phyloP scores from a whole-genome alignment of 73 alveolate species.

The Tetrahymena borealis region DNA sequence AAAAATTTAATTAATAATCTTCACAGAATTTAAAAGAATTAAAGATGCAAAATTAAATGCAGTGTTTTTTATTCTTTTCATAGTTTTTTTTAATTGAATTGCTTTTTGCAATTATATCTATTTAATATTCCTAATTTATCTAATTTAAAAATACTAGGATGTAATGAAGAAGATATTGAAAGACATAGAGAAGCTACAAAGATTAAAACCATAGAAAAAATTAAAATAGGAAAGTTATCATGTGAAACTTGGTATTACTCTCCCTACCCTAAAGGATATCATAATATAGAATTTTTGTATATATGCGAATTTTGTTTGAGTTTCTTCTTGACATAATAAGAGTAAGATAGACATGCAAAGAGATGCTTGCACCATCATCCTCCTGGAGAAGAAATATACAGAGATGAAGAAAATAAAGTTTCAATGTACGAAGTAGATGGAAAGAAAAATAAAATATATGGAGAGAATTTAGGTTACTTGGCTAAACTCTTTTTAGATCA shows the following conservation, averaged over 20 bases:
- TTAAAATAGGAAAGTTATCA: constrained; percentile 72
- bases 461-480: constrained; percentile 77
- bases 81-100: background rate
- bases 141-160: background rate
- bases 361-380: constrained; percentile 34
- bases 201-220: constrained; percentile 73
- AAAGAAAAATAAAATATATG: constrained; percentile 64
- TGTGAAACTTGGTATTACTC: constrained; percentile 86
- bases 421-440: constrained; percentile 76
- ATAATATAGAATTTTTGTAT: constrained; percentile 61
- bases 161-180: background rate
- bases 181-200: background rate
- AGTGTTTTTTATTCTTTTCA: background rate
- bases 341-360: constrained; percentile 44
- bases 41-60: background rate
- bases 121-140: background rate
- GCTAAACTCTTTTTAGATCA: constrained; percentile 88
- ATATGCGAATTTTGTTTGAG: constrained; percentile 81
- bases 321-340: constrained; percentile 53
- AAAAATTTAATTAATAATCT: background rate
- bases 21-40: background rate
- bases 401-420: constrained; percentile 50
- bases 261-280: constrained; percentile 79
- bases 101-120: too few relatives aligned
- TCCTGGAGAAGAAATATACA: constrained; percentile 67